Evolutionary conservation across 2,329 filamentous ascomycete genomes (phyloP), one percentile per base, ranked within the genome.

Genomic region (Stachybotrys chlorohalonatus): DNA sequence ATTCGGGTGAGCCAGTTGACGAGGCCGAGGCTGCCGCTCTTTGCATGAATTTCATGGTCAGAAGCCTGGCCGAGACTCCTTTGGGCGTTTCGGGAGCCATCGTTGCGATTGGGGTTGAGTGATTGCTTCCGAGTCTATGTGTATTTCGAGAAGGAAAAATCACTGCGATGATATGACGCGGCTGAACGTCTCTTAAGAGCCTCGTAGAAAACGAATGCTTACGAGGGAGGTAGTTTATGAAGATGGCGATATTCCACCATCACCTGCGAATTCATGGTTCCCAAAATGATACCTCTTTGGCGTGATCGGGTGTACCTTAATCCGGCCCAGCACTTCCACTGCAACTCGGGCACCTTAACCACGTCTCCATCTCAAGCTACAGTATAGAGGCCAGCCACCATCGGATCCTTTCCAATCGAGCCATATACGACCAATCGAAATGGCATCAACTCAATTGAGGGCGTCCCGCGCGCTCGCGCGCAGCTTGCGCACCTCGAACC

Each of bases 31-130:
- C 84, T 52, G 85, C 87, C 58, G 89, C 88, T 64, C 92, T 83
- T 76, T 95, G 92, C 92, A 96, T 96, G 68, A 96, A 96, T 76
- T 95, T 95, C 91, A 96, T 96, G 45, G 89, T 92, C 66, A 95
- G 79, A 51, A 96, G 85, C 61, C 91, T 85, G 56, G 87, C 92
- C 59, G 92, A 96, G 84, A 95, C 91, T 49, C 78, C 79, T 70
- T 81, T 81, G 50, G 82, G 76, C 57, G 76, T 84, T 66, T 77
- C 73, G 57, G 78, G 72, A 62, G 78, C 70, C 69, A 79, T 78
- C 51, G 8, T 60, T 50, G 52, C 9, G 11, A 42, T 9, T 11
- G 24, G 50, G 16, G 9, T 13, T 49, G 6, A 31, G 24, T 30
- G 17, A 49, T 15, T 11, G 31, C n/a, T 2, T 47, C 7, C 24